phyloP scores from a whole-genome alignment of 768 basidiomycete species.

The Auricularia sp. region DNA sequence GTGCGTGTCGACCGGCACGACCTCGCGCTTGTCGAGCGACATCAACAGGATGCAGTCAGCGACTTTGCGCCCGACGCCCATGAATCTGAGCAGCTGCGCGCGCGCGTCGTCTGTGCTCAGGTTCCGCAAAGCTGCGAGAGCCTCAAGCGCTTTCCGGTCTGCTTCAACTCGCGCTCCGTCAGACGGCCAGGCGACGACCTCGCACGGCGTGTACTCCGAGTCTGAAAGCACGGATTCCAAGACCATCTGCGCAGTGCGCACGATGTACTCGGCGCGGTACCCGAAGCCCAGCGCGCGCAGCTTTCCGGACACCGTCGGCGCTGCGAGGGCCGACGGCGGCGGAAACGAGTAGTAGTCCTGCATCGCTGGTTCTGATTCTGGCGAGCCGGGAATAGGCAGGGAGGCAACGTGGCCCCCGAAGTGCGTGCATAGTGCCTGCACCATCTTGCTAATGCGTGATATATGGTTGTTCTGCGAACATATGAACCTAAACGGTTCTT shows the following conservation, averaged over 20 bases:
- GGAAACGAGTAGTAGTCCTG: constrained; percentile 75
- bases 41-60: constrained; percentile 91
- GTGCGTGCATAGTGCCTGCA: constrained; percentile 67
- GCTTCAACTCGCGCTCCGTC: not conserved
- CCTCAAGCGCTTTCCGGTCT: constrained; percentile 45
- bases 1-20: constrained; percentile 94
- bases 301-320: constrained; percentile 42
- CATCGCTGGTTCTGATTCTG: constrained; percentile 22
- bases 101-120: constrained; percentile 49
- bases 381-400: constrained; percentile 22
- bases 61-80: constrained; percentile 93
- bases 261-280: constrained; percentile 87
- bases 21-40: constrained; percentile 83
- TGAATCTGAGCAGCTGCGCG: constrained; percentile 64
- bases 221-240: constrained; percentile 25
- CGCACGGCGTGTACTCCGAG: constrained; percentile 22
- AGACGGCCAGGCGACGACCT: not conserved
- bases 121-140: constrained; percentile 46
- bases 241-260: constrained; percentile 71
- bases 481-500: constrained; percentile 58
- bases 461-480: constrained; percentile 98
- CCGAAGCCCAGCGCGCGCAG: constrained; percentile 88
- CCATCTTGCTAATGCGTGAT: constrained; percentile 85
- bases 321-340: constrained; percentile 54
- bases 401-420: constrained; percentile 65